Evolutionary conservation across 441 rosid genomes (phyloP).

Genomic region (Raphanus hybrid): DNA sequence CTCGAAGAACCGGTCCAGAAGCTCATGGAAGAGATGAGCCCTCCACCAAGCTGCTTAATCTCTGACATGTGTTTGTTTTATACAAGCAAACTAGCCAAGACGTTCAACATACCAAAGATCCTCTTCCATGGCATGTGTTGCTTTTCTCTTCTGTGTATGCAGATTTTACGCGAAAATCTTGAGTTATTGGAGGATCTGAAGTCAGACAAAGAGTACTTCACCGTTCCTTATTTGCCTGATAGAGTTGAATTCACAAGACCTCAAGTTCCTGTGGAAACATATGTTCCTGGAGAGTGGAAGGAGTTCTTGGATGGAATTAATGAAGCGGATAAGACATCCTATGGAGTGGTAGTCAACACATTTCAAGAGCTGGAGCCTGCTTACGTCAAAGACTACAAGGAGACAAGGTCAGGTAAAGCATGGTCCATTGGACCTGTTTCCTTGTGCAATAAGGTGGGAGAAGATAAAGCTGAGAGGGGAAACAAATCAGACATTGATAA

Average conservation of each 20-base stretch:
- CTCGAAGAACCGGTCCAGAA: slow-evolving; percentile 42
- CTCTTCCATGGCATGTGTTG: slow-evolving; percentile 46
- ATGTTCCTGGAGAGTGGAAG: background rate
- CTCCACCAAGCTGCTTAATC: slow-evolving; percentile 49
- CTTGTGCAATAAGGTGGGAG: slow-evolving; percentile 36
- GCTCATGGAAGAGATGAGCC: slow-evolving; percentile 39
- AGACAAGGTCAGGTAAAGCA: background rate
- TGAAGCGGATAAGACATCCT: slow-evolving; percentile 18
- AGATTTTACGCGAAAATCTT: slow-evolving; percentile 1
- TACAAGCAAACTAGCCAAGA: slow-evolving; percentile 41
- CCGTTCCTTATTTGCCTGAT: slow-evolving; percentile 53
- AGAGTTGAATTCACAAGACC: slow-evolving; percentile 47
- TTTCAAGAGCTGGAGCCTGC: slow-evolving; percentile 24
- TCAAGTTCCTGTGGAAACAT: slow-evolving; percentile 16
- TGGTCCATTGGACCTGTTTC: slow-evolving; percentile 45
- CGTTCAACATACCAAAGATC: slow-evolving; percentile 50
- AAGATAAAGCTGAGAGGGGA: slow-evolving; percentile 47
- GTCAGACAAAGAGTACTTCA: slow-evolving; percentile 31
- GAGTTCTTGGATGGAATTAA: background rate
- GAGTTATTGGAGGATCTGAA: slow-evolving; percentile 13
- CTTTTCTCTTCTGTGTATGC: slow-evolving; percentile 41
- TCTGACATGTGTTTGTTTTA: slow-evolving; percentile 43
- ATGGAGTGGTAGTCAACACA: slow-evolving; percentile 40
- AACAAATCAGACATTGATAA: slow-evolving; percentile 29
- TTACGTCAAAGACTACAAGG: background rate